Evolutionary conservation across 177 flowering plant genomes (phyloP), one percentile per base, ranked within the genome.

Genomic region (Telopea speciosissima): DNA sequence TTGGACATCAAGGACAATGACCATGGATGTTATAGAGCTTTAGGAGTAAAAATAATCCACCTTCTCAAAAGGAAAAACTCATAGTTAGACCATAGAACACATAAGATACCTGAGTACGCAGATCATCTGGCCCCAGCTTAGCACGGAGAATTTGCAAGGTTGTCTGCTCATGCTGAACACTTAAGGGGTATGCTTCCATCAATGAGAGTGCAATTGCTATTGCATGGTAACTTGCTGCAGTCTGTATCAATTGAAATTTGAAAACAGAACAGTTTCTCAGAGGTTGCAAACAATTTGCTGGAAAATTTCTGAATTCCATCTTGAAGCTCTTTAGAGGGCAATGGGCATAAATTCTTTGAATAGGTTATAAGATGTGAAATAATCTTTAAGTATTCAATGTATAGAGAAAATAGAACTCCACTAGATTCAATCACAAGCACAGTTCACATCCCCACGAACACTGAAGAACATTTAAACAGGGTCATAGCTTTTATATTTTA

Each of bases 201-300:
- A 88, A 70, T 5, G 92, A 88, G 36, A 88, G 88, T 72, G 90
- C 92, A 61, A 88, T 88, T 52, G 90, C 92, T 75, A 88, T 88
- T 58, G 90, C 90, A 77, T 88, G 92, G 81, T 87, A 88, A 75
- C 90, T 87, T 63, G 92, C 90, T 78, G 89, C 90, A 73, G 92
- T 88, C 92, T 87, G 80, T 49, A 80, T 52, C 75, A 52, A 77
- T 59, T 44, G 33, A 61, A 65, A 52, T 76, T 59, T 44, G 33
- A 61, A 65, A 69, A 54, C 26, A 66, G 71, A 61, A 67, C 6
- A 21, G 63, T 3, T 13, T 23, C 61, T 22, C 24, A 63, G 56
- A 77, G 49, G 66, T n/a, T 13, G 62, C 62, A 23, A 17, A 44
- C 31, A 28, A 28, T 28, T 4, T 26, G 45, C 13, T 17, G 24